Conservation (phyloP, 2,329 filamentous ascomycete species). For the Pestalotiopsis sp. region DNA sequence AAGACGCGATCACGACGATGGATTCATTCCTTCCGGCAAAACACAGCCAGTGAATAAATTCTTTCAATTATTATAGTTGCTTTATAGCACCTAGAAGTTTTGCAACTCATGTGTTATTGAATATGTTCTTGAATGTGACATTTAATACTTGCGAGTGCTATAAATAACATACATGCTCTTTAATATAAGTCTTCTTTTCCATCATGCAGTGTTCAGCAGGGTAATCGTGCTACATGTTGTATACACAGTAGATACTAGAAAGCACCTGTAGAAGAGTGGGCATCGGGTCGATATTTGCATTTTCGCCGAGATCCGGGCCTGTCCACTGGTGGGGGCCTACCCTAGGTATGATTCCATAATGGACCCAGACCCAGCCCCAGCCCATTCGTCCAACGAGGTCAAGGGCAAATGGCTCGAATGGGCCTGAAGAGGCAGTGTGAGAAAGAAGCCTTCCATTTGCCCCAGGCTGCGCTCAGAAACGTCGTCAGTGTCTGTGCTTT, state of each 20-base stretch:
- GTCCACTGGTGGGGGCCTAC: neutral
- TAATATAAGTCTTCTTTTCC: too few relatives aligned
- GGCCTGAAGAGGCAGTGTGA: neutral
- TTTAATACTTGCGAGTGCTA: too few relatives aligned
- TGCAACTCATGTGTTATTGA: too few relatives aligned
- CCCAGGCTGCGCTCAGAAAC: neutral
- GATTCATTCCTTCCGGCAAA: neutral
- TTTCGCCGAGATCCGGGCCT: constrained; percentile 7
- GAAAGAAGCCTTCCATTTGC: neutral
- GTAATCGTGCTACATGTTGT: too few relatives aligned
- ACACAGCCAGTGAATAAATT: neutral
- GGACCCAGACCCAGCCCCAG: neutral
- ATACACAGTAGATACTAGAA: too few relatives aligned
- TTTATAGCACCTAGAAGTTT: neutral
- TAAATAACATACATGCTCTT: too few relatives aligned
- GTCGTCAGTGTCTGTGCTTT: neutral
- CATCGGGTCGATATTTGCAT: neutral
- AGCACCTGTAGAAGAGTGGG: too few relatives aligned
- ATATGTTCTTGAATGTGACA: too few relatives aligned
- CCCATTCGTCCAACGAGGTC: neutral
- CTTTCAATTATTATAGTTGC: neutral
- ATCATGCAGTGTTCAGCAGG: too few relatives aligned
- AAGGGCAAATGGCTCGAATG: neutral
- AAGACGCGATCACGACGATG: neutral
- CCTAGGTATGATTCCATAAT: neutral